phyloP scores from a whole-genome alignment of 2,329 filamentous ascomycete species.

The Fusarium liriodendri region DNA sequence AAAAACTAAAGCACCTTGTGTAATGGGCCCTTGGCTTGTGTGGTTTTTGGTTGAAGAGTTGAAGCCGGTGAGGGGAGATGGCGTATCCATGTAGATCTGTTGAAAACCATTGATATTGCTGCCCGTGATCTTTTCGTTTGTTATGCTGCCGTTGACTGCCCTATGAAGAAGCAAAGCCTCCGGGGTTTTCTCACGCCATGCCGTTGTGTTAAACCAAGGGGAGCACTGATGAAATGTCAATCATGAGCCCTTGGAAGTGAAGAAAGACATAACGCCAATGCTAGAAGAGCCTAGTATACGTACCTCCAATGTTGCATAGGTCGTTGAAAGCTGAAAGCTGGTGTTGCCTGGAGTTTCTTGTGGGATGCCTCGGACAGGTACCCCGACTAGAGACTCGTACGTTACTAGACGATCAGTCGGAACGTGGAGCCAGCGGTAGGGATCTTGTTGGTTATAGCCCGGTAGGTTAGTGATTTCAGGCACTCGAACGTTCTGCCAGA shows the following conservation, averaged over 20 bases:
- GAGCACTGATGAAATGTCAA: background rate
- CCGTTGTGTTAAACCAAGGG: background rate
- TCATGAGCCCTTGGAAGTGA: background rate
- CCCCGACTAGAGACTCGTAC: background rate
- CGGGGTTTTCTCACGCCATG: background rate
- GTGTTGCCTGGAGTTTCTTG: background rate
- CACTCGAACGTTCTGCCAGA: background rate
- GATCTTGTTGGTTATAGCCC: background rate
- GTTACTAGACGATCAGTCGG: background rate
- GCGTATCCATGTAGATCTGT: background rate
- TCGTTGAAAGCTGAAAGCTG: background rate
- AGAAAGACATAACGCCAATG: background rate
- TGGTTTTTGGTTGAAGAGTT: background rate
- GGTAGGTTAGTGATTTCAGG: background rate
- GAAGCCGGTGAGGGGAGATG: background rate
- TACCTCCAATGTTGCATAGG: background rate
- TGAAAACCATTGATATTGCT: background rate
- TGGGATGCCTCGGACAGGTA: background rate
- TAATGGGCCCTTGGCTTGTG: background rate
- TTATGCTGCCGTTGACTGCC: background rate
- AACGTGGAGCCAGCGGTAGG: background rate
- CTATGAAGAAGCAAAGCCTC: background rate
- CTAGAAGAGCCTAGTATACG: background rate
- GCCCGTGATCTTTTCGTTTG: background rate
- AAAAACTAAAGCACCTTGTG: background rate